Conservation (phyloP, 257 asterid genomes). For the Knoxia roxburghii region DNA sequence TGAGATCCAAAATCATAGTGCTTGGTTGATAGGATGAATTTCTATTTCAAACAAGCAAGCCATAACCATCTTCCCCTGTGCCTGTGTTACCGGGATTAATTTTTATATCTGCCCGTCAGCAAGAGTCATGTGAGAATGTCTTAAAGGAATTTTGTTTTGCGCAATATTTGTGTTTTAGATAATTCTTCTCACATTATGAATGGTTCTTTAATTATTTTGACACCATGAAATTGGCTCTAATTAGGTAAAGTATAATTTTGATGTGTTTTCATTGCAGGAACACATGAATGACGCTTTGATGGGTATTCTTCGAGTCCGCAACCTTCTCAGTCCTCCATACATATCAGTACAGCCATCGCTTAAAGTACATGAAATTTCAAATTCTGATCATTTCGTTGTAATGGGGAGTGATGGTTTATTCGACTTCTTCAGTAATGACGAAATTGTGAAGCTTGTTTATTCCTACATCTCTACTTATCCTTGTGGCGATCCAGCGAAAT, state of each 20-base stretch:
- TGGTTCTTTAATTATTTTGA: neutral
- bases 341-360: slow-evolving; percentile 69
- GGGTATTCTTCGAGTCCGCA: slow-evolving; percentile 86
- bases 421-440: slow-evolving; percentile 89
- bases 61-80: neutral
- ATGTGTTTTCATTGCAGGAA: slow-evolving; percentile 44
- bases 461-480: slow-evolving; percentile 50
- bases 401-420: slow-evolving; percentile 94
- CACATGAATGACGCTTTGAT: slow-evolving; percentile 86
- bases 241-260: neutral
- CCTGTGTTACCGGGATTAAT: neutral
- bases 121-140: neutral
- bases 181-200: neutral
- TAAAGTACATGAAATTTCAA: slow-evolving; percentile 59
- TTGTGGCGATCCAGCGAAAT: slow-evolving; percentile 90
- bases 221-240: neutral
- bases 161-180: neutral
- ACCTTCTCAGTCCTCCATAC: slow-evolving; percentile 89
- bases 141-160: neutral
- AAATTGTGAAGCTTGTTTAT: slow-evolving; percentile 65
- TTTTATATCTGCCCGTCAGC: neutral
- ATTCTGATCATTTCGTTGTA: slow-evolving; percentile 72
- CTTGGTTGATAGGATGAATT: neutral
- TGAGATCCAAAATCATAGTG: neutral
- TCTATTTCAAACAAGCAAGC: neutral